phyloP scores from a whole-genome alignment of 768 basidiomycete genomes.

The Lentinula guzmanii region DNA sequence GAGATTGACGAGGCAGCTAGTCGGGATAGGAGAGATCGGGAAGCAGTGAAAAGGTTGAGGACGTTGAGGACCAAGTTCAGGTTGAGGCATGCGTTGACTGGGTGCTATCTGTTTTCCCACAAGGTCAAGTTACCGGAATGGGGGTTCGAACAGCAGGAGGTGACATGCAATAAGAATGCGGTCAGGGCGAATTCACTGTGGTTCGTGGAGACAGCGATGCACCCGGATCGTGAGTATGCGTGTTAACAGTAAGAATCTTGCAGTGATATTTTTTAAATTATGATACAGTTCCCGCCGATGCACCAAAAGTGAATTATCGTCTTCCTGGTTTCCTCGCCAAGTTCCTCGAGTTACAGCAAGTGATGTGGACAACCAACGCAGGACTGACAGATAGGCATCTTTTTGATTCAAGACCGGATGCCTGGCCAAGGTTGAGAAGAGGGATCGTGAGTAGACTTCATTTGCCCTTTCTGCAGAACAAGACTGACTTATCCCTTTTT shows the following conservation, averaged over 20 bases:
- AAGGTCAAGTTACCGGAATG: slow-evolving; percentile 97
- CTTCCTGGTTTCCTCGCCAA: slow-evolving; percentile 87
- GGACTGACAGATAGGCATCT: slow-evolving; percentile 93
- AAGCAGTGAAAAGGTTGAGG: slow-evolving; percentile 65
- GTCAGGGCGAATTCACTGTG: slow-evolving; percentile 84
- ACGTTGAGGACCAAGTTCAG: slow-evolving; percentile 81
- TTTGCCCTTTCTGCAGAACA: background rate
- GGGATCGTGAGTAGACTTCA: slow-evolving; percentile 71
- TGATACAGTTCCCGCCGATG: slow-evolving; percentile 57
- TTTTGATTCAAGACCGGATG: slow-evolving; percentile 88
- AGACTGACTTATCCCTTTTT: background rate
- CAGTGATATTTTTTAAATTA: background rate
- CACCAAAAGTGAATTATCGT: slow-evolving; percentile 84
- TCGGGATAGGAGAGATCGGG: slow-evolving; percentile 45
- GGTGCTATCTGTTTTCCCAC: slow-evolving; percentile 97
- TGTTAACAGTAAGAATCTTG: background rate
- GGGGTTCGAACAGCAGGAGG: slow-evolving; percentile 98
- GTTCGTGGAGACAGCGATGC: slow-evolving; percentile 85
- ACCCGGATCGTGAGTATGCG: slow-evolving; percentile 56
- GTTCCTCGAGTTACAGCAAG: slow-evolving; percentile 86
- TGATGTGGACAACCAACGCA: slow-evolving; percentile 97
- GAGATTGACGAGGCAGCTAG: slow-evolving; percentile 71
- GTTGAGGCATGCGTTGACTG: slow-evolving; percentile 77
- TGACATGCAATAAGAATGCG: slow-evolving; percentile 99
- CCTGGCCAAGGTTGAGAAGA: slow-evolving; percentile 87